These are phyloP conservation scores for Epichloe coenophiala DNA, from an alignment of 2,329 filamentous ascomycete species.

Conservation along the genomic window DNA sequence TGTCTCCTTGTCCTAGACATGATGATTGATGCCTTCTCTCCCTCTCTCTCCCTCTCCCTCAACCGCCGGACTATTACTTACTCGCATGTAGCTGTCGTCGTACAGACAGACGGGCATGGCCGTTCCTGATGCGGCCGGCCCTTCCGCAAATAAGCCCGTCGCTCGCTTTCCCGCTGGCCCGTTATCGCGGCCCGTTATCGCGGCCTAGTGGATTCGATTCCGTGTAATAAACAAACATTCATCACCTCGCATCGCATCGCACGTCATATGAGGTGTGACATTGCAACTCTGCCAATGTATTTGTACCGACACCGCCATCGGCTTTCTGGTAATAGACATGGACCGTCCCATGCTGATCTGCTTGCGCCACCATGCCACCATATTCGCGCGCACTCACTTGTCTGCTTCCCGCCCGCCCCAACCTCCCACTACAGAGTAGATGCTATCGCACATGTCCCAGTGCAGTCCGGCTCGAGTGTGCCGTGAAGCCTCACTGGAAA, in stretches of 20 bases:
- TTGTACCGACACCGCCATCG: background rate
- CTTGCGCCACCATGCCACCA: slow-evolving; percentile 3
- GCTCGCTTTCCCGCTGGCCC: background rate
- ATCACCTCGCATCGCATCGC: background rate
- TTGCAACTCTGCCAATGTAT: slow-evolving; percentile 1
- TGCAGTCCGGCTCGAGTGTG: background rate
- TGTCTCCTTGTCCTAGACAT: too few species aligned
- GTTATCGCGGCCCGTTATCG: background rate
- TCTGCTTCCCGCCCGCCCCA: background rate
- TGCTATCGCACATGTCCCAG: background rate
- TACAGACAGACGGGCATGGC: background rate
- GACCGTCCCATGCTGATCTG: background rate
- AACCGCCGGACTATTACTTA: too few species aligned
- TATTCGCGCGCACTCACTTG: background rate
- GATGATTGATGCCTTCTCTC: too few species aligned
- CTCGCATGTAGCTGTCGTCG: background rate
- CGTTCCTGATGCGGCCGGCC: slow-evolving; percentile 1
- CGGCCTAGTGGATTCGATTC: background rate
- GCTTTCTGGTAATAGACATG: background rate
- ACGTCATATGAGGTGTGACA: background rate
- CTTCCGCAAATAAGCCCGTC: background rate
- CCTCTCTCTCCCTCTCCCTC: too few species aligned
- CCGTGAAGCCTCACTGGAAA: background rate
- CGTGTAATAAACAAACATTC: background rate
- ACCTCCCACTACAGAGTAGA: background rate